phyloP scores from a whole-genome alignment of 768 basidiomycete genomes.

The Rhizopogon salebrosus region DNA sequence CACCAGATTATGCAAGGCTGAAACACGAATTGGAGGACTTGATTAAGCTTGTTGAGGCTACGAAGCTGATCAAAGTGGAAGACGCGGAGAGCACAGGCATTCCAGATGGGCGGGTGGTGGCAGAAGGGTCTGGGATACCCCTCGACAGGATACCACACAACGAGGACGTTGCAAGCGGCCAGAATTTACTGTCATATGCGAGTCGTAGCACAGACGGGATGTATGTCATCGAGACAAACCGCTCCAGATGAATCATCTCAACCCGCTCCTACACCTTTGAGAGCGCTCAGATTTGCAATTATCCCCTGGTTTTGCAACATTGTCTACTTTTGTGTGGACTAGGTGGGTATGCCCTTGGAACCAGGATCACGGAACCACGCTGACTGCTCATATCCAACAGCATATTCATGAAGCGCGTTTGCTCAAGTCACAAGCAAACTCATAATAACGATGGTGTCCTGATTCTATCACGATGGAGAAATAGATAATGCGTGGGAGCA shows the following conservation, averaged over 20 bases:
- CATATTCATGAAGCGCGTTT: background rate
- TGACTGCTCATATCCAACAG: background rate
- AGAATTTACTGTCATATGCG: constrained; percentile 46
- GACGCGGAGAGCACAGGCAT: constrained; percentile 22
- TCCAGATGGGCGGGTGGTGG: constrained; percentile 40
- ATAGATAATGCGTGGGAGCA: background rate
- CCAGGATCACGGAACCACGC: background rate
- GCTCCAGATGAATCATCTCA: constrained; percentile 14
- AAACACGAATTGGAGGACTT: constrained; percentile 66
- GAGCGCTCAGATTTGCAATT: background rate
- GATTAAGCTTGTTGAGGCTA: constrained; percentile 75
- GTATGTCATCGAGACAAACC: constrained; percentile 56
- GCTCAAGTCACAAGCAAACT: background rate
- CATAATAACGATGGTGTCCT: background rate
- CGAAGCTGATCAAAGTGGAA: constrained; percentile 52
- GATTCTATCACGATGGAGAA: background rate
- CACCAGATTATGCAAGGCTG: constrained; percentile 44
- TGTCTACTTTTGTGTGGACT: background rate
- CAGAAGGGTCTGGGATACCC: constrained; percentile 30
- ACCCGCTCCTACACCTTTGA: background rate
- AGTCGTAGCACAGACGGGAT: constrained; percentile 41
- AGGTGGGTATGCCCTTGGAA: background rate
- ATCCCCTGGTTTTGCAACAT: background rate
- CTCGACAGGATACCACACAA: constrained; percentile 13
- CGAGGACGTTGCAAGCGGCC: constrained; percentile 31